Evolutionary conservation across 495 filamentous ascomycete genomes (phyloP), one percentile per base, ranked within the genome.

Genomic region (Penicilliopsis zonata): DNA sequence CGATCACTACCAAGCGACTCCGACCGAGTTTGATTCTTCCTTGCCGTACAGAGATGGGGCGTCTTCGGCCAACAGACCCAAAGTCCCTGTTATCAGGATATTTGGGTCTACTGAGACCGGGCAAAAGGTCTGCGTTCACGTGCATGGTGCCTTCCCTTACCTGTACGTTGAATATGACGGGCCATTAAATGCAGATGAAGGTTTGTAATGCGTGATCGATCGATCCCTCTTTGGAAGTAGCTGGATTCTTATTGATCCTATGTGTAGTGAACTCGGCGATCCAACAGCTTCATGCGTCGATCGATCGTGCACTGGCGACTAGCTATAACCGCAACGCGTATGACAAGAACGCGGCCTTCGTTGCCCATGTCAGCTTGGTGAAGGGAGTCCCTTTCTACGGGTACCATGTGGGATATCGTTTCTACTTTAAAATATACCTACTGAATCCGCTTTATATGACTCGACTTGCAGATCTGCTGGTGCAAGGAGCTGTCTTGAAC

Each of bases 351-450:
- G 61, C 70, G 13, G 67, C 65, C 19, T 94, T 78, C 50, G 86
- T 98, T 27, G 88, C 84, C 5, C 80, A 88, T 45, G 84, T 98
- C 45, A 83, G 79, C 10, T 64, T 95, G 1, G 79, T 93, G 37
- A 96, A 98, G 55, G 90, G 87, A 6, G 67, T 90, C 12, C 92
- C 90, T 1, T 98, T 94, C 58, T 96, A 90, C 51, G 90, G 90
- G 12, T 96, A 82, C 48, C 69, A 92, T 59, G 83, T 94, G 22
- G 90, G 90, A 33, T 95, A 94, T 52, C 71, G 69, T 13, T 83
- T 83, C 53, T 96, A 82, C 51, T 75, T 94, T 44, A 96, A 96
- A 46, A 80, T 96, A 10, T 96, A 98, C 50, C 69, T 95, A 44
- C 63, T 94, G 30, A 88, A 93, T 41, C 86, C 90, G 9, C 46